A percentile compares a stretch with the other conserved stretches of the same genome.
Conservation (phyloP, 768 basidiomycete genomes). For the Hericium erinaceus region DNA sequence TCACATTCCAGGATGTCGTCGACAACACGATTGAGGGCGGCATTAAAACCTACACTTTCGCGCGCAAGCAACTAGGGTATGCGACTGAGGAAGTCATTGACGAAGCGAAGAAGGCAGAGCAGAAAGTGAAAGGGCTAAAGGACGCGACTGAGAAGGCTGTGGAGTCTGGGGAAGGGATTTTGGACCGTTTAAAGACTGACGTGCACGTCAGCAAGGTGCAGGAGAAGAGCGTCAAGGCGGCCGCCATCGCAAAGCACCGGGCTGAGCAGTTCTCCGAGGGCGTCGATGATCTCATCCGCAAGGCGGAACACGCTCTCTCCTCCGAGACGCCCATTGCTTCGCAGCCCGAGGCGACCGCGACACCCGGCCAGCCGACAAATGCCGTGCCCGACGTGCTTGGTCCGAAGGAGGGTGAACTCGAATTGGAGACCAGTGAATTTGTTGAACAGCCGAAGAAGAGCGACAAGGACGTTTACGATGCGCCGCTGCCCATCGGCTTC, state of each 20-base stretch:
- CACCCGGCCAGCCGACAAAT: constrained; percentile 18
- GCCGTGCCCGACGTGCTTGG: constrained; percentile 19
- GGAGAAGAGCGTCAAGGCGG: constrained; percentile 27
- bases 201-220: constrained; percentile 28
- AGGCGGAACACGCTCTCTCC: constrained; percentile 66
- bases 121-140: constrained; percentile 11
- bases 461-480: constrained; percentile 46
- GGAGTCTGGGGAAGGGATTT: constrained; percentile 33
- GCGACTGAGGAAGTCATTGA: constrained; percentile 8
- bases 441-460: constrained; percentile 11
- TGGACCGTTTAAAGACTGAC: constrained; percentile 39
- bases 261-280: constrained; percentile 49
- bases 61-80: constrained; percentile 41
- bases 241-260: constrained; percentile 34
- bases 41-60: constrained; percentile 39
- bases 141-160: constrained; percentile 35
- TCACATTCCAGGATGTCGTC: constrained; percentile 54
- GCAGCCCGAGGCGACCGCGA: constrained; percentile 17
- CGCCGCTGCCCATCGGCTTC: constrained; percentile 83
- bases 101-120: not conserved
- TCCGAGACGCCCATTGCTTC: constrained; percentile 26
- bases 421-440: constrained; percentile 6
- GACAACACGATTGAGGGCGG: constrained; percentile 42
- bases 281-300: constrained; percentile 53
- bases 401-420: constrained; percentile 16